Base-by-base conservation (phyloP, 768 basidiomycete species). In the Suillus fuscotomentosus region DNA sequence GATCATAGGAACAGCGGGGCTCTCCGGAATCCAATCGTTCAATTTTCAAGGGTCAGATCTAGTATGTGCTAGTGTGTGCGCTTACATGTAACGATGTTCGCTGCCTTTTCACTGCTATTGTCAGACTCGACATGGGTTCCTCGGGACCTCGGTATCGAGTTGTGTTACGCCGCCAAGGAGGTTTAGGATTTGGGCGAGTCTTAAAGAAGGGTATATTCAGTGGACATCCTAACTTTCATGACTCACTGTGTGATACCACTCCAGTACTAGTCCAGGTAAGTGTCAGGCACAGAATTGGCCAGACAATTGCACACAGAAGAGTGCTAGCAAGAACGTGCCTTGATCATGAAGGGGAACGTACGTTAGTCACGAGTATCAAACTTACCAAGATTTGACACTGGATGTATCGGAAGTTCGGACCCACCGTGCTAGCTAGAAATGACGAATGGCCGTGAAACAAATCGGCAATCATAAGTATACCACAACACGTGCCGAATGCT, bases 71-170 rank as follows among this genome's bases (percentile, higher is more conserved):
- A 39, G 22, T 20, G 13, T 22, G 55, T n/a, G 36, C 20, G 6
- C 20, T 54, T 54, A 36, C 36, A 39, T 51, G 15, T 51, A 57
- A 39, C 22, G 17, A 39, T 39, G 38, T 39, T 56, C 22, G 15
- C 39, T 57, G 8, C 22, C 14, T 41, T 42, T 41, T 27, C 24
- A 42, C 11, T 27, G 41, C 22, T 39, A 56, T 56, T 38, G 54
- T 36, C 43, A 43, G 43, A 43, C 43, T 20, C 24, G 36, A 38
- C 36, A 38, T 38, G 22, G 48, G 4, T 15, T 48, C 66, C 64
- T 67, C 66, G 66, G 66, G 24, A 65, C 66, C 66, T 65, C 64
- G 64, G 66, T 42, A 3, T 11, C 57, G 57, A 59, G 9, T 2
- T 41, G 13, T 17, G 22, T 53, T 31, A 42, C 27, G 10, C n/a